Evolutionary conservation across 352 stramenopile species (phyloP).

Genomic region (Pythium guiyangense): DNA sequence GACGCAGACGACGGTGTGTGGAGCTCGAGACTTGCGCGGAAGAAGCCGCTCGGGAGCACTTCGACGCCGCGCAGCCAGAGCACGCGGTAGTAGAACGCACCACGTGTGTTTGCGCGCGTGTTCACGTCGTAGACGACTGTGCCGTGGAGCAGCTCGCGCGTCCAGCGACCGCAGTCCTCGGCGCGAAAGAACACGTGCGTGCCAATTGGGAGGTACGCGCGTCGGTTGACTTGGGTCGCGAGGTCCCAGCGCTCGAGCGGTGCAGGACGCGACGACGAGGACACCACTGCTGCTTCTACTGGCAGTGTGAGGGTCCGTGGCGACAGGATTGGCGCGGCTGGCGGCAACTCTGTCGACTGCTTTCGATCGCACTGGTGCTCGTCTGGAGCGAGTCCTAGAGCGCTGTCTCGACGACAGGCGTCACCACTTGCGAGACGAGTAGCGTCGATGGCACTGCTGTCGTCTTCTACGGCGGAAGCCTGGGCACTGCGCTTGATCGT

Average conservation of each 20-base stretch:
- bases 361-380: too few species aligned
- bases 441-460: not conserved
- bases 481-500: slow-evolving; percentile 13
- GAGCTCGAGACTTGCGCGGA: slow-evolving; percentile 43
- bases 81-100: slow-evolving; percentile 45
- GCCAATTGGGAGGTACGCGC: slow-evolving; percentile 26
- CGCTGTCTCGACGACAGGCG: not conserved
- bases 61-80: slow-evolving; percentile 68
- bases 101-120: slow-evolving; percentile 11
- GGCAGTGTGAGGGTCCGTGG: slow-evolving; percentile 4
- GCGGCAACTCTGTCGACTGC: slow-evolving; percentile 2
- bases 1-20: slow-evolving; percentile 7
- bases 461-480: not conserved
- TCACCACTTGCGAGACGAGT: not conserved
- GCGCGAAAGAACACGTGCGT: slow-evolving; percentile 52
- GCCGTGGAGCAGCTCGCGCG: slow-evolving; percentile 56
- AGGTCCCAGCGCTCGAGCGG: not conserved
- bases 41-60: slow-evolving; percentile 60
- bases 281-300: not conserved
- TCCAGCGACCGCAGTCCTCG: slow-evolving; percentile 38
- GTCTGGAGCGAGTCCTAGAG: not conserved
- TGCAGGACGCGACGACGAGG: not conserved
- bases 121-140: slow-evolving; percentile 24
- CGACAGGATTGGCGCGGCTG: slow-evolving; percentile 4
- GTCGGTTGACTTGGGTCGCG: slow-evolving; percentile 24